phyloP scores from a whole-genome alignment of 208 protist genomes.

The Borovskyia barvae region DNA sequence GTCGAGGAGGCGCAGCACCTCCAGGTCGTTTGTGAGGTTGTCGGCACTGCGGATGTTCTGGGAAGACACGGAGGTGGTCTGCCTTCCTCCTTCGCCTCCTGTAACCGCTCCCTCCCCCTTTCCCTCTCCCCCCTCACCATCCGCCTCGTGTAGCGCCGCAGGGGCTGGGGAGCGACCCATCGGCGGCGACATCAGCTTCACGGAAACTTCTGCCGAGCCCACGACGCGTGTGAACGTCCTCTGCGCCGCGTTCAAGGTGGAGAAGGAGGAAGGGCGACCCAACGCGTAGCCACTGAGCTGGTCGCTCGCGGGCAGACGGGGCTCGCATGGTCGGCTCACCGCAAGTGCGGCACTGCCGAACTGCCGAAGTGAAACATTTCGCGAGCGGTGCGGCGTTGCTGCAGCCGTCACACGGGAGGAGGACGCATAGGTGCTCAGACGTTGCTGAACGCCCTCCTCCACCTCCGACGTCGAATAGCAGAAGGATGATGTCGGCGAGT shows the following conservation, averaged over 20 bases:
- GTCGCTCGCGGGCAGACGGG: slow-evolving; percentile 46
- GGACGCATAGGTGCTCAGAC: slow-evolving; percentile 17
- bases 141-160: too few species aligned
- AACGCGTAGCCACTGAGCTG: slow-evolving; percentile 63
- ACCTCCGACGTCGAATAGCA: slow-evolving; percentile 8
- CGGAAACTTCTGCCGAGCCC: slow-evolving; percentile 8
- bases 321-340: slow-evolving; percentile 14
- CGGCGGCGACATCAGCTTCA: too few species aligned
- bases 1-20: slow-evolving; percentile 43
- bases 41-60: slow-evolving; percentile 5
- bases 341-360: slow-evolving; percentile 28
- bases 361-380: slow-evolving; percentile 37
- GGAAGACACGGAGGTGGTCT: too few species aligned
- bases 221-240: slow-evolving; percentile 21
- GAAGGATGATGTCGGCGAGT: neutral
- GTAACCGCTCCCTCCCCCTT: too few species aligned
- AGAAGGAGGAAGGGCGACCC: slow-evolving; percentile 43
- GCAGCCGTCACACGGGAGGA: neutral
- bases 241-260: slow-evolving; percentile 25
- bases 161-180: too few species aligned
- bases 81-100: too few species aligned
- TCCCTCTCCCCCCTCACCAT: too few species aligned
- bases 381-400: neutral
- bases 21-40: slow-evolving; percentile 28
- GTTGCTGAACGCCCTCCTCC: slow-evolving; percentile 30